Percentiles rank a stretch among this genome's conserved stretches.
Conservation (phyloP, 441 rosid genomes). For the Euphorbia schlechtendalii region DNA sequence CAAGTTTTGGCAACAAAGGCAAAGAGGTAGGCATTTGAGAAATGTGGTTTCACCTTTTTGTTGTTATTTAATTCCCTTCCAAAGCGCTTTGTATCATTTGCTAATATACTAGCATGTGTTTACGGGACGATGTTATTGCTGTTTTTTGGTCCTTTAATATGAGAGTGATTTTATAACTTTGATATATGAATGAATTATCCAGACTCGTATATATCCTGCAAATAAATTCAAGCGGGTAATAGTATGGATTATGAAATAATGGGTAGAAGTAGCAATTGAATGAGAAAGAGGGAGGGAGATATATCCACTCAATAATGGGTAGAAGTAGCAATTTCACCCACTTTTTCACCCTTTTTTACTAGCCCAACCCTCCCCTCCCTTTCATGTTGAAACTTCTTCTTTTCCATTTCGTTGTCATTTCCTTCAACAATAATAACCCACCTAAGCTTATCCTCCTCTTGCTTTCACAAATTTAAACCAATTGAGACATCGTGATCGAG, state of each 20-base stretch:
- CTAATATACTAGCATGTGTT: too few relatives aligned
- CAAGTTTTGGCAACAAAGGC: slow-evolving; percentile 12
- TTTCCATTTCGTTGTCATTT: neutral
- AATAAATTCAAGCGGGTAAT: slow-evolving; percentile 35
- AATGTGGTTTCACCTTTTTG: slow-evolving; percentile 30
- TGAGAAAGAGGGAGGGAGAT: slow-evolving; percentile 6
- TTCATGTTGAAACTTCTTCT: slow-evolving; percentile 26
- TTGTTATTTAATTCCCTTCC: too few relatives aligned
- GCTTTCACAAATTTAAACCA: slow-evolving; percentile 6
- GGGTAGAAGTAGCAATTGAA: too few relatives aligned
- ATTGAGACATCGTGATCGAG: neutral
- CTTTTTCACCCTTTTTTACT: slow-evolving; percentile 32
- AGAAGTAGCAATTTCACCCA: slow-evolving; percentile 27
- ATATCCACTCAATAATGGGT: slow-evolving; percentile 19
- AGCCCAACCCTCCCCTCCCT: slow-evolving; percentile 22
- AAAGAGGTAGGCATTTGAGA: slow-evolving; percentile 25
- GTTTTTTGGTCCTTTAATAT: too few relatives aligned
- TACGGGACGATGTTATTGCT: too few relatives aligned
- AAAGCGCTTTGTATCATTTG: too few relatives aligned
- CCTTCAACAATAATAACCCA: slow-evolving; percentile 13
- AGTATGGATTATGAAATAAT: slow-evolving; percentile 32
- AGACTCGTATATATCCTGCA: slow-evolving; percentile 10
- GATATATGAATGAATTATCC: too few relatives aligned
- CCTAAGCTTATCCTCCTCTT: slow-evolving; percentile 15
- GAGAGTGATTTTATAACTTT: too few relatives aligned